Evolutionary conservation across 352 stramenopile species (phyloP).

Genomic region (Phytophthora capsici): DNA sequence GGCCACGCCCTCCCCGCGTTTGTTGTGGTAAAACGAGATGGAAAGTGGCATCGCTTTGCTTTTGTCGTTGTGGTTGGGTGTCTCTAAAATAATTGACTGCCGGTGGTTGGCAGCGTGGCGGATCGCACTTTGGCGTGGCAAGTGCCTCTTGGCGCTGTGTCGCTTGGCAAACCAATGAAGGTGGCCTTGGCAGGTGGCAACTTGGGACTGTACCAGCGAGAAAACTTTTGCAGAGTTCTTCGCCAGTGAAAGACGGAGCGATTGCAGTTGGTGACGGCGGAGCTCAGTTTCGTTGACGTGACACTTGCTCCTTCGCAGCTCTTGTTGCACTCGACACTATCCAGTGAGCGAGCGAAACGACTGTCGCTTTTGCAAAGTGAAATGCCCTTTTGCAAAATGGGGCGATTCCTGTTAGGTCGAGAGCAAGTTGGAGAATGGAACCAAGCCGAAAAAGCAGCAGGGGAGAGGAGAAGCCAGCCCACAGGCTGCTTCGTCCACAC

Average conservation of each 20-base stretch:
- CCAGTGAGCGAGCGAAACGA: conserved; percentile 11
- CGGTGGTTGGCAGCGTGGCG: conserved; percentile 13
- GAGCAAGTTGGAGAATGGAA: conserved; percentile 35
- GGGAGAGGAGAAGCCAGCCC: conserved; percentile 11
- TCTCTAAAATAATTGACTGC: conserved; percentile 19
- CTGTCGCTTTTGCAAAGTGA: conserved; percentile 3
- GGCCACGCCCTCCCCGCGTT: conserved; percentile 18
- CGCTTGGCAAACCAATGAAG: conserved; percentile 38
- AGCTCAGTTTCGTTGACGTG: conserved; percentile 28
- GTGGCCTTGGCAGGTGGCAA: conserved; percentile 14
- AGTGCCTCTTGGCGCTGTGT: conserved; percentile 22
- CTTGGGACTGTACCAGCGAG: conserved; percentile 40
- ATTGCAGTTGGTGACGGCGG: conserved; percentile 32
- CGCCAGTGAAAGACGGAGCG: conserved; percentile 35
- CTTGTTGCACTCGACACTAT: conserved; percentile 8
- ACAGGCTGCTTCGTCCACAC: conserved; percentile 7
- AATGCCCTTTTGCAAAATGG: conserved; percentile 1
- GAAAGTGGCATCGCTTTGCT: conserved; percentile 44
- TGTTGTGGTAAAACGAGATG: conserved; percentile 57
- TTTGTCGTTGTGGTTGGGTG: background rate
- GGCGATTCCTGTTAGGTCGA: conserved; percentile 11
- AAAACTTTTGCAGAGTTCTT: conserved; percentile 15
- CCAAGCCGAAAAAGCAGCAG: conserved; percentile 1
- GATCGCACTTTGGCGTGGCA: conserved; percentile 19
- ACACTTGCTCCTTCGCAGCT: conserved; percentile 18